Evolutionary conservation across 495 filamentous ascomycete genomes (phyloP), one percentile per base, ranked within the genome.

Genomic region (Hypomontagnella monticulosa): DNA sequence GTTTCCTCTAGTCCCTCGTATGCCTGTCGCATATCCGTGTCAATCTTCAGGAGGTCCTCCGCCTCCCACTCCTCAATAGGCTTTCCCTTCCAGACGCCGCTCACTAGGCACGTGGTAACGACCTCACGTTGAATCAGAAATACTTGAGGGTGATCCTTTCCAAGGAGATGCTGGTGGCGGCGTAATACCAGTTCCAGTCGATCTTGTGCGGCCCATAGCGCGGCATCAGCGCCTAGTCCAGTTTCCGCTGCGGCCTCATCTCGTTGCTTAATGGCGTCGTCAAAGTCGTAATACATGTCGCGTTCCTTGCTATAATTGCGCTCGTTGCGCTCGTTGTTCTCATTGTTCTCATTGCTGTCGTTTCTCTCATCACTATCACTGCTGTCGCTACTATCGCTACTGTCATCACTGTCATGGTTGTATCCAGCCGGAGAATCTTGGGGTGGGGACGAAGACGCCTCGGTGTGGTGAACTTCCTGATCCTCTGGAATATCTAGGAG

Each of bases 81-180:
- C 15, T 36, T 47, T 10, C 57, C 59, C 18, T 37, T 9, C 58
- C 58, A 54, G 11, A 40, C 11, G 0, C 65, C 59, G 16, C 34
- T 19, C 15, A 27, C 42, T 0, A 58, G 16, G 14, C 52, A 53
- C 7, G 58, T 59, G 11, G 38, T 16, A 1, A 63, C 18, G 1
- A 58, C 20, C 30, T 68, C 65, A 14, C 58, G 53, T 11, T 44
- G 40, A 14, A 54, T 50, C 1, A 57, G 2, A 9, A 63, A 30
- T 12, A 37, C 42, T 0, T 11, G 16, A 1, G 47, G 40, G 19
- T 63, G 36, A 4, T 19, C 14, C 3, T 14, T 40, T n/a, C 52
- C 57, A 10, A 61, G 23, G 8, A 14, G 18, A 18, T 18, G 14
- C 20, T 40, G 7, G 30, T 61, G 57, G 41, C 54, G 40, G 27